Evolutionary conservation across 306 rosid genomes (phyloP).

Genomic region (Hippophae rhamnoides): DNA sequence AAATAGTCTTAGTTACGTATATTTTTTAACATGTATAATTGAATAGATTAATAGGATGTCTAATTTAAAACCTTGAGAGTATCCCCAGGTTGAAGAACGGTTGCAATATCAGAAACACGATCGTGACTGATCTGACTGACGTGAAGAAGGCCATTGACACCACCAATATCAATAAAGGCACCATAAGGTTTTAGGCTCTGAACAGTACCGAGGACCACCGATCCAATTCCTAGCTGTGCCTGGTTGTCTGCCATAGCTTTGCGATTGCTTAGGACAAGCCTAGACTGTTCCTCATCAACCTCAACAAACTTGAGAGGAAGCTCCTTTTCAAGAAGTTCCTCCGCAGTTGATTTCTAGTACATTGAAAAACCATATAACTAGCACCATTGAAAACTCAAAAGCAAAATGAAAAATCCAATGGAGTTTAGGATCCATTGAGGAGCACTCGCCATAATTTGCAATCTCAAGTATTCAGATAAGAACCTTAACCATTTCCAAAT

Average conservation of each 20-base stretch:
- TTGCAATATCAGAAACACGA: slow-evolving; percentile 74
- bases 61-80: slow-evolving; percentile 58
- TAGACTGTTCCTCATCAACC: slow-evolving; percentile 87
- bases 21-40: too few relatives aligned
- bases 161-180: slow-evolving; percentile 95
- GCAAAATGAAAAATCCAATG: too few relatives aligned
- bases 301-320: slow-evolving; percentile 92
- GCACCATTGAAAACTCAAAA: too few relatives aligned
- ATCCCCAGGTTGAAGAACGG: slow-evolving; percentile 95
- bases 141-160: slow-evolving; percentile 95
- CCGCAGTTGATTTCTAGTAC: slow-evolving; percentile 61
- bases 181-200: slow-evolving; percentile 95
- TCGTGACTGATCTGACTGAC: slow-evolving; percentile 99
- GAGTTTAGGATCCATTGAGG: too few relatives aligned
- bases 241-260: slow-evolving; percentile 94
- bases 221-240: slow-evolving; percentile 94
- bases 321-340: slow-evolving; percentile 76
- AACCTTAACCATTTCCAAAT: too few relatives aligned
- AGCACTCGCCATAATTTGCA: too few relatives aligned
- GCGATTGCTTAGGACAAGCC: slow-evolving; percentile 92
- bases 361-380: slow-evolving; percentile 5
- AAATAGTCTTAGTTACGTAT: slow-evolving; percentile 6
- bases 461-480: too few relatives aligned
- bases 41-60: slow-evolving; percentile 10
- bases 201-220: slow-evolving; percentile 85